phyloP scores from a whole-genome alignment of 2,329 filamentous ascomycete species.

The Fusarium sp. region DNA sequence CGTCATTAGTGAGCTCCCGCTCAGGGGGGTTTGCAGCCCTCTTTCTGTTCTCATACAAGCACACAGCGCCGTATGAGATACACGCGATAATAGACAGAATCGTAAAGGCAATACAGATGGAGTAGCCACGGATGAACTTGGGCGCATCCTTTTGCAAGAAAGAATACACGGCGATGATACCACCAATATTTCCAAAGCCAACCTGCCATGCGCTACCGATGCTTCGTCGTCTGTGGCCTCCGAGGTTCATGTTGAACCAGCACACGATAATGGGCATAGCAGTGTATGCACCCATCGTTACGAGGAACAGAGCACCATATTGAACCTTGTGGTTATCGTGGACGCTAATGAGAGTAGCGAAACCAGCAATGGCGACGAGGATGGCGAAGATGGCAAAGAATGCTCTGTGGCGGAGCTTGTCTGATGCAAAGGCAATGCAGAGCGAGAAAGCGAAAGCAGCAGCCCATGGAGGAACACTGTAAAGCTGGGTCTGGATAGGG shows the following conservation, averaged over 20 bases:
- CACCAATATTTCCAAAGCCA: conserved; percentile 82
- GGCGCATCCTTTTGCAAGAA: conserved; percentile 76
- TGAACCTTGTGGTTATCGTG: conserved; percentile 74
- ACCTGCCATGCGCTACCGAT: conserved; percentile 82
- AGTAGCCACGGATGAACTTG: conserved; percentile 76
- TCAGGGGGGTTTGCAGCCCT: conserved; percentile 61
- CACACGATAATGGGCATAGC: conserved; percentile 91
- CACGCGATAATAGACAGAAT: conserved; percentile 73
- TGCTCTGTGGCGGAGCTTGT: conserved; percentile 78
- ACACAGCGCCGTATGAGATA: conserved; percentile 67
- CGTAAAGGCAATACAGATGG: conserved; percentile 80
- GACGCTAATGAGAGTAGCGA: conserved; percentile 77
- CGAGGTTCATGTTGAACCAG: conserved; percentile 85
- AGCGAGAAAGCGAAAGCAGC: conserved; percentile 84
- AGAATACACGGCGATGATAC: conserved; percentile 79
- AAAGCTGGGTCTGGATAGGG: conserved; percentile 67
- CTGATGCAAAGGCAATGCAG: conserved; percentile 76
- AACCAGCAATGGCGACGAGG: conserved; percentile 76
- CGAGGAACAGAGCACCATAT: conserved; percentile 84
- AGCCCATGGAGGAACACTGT: conserved; percentile 69
- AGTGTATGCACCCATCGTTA: conserved; percentile 82
- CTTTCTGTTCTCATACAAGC: conserved; percentile 69
- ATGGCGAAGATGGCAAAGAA: conserved; percentile 77
- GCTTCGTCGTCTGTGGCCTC: conserved; percentile 75
- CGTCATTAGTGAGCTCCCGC: conserved; percentile 65